These are phyloP conservation scores for Melampsora medusae DNA, from an alignment of 1,284 basidiomycete species.

Conservation along the genomic window DNA sequence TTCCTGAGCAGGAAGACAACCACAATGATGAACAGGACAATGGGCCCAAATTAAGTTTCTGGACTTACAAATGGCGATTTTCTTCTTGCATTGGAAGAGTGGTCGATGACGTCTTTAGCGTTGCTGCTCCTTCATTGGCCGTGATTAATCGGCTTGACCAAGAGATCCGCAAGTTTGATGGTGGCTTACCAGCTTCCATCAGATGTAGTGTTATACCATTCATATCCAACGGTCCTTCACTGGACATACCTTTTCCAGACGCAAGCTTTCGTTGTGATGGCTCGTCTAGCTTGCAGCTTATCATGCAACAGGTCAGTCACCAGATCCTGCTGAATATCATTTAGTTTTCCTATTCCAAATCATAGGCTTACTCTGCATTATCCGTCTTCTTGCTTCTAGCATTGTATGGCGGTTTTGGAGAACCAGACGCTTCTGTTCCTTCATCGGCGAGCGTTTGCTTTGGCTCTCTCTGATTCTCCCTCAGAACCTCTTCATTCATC, in stretches of 20 bases:
- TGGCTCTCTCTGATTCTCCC: slow-evolving; percentile 46
- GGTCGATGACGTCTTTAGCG: slow-evolving; percentile 40
- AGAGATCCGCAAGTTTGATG: slow-evolving; percentile 29
- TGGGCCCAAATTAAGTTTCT: slow-evolving; percentile 10
- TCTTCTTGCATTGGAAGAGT: slow-evolving; percentile 33
- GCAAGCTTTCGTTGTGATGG: not conserved
- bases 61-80: slow-evolving; percentile 30
- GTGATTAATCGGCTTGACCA: slow-evolving; percentile 35
- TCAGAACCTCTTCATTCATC: slow-evolving; percentile 48
- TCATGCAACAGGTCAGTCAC: slow-evolving; percentile 32
- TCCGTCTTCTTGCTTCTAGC: slow-evolving; percentile 10
- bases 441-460: slow-evolving; percentile 47
- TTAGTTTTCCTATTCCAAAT: not conserved
- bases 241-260: slow-evolving; percentile 1
- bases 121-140: slow-evolving; percentile 26
- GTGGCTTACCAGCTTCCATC: slow-evolving; percentile 1
- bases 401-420: slow-evolving; percentile 29
- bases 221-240: slow-evolving; percentile 24
- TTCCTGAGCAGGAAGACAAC: not conserved
- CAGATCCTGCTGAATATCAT: not conserved
- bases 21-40: not conserved
- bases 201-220: slow-evolving; percentile 3
- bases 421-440: slow-evolving; percentile 46
- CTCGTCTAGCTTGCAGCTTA: slow-evolving; percentile 5
- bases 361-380: not conserved